A percentile compares a stretch with the other conserved stretches of the same genome.
Evolutionary conservation across 1,284 basidiomycete species (phyloP).

Genomic region (Naganishia albida): DNA sequence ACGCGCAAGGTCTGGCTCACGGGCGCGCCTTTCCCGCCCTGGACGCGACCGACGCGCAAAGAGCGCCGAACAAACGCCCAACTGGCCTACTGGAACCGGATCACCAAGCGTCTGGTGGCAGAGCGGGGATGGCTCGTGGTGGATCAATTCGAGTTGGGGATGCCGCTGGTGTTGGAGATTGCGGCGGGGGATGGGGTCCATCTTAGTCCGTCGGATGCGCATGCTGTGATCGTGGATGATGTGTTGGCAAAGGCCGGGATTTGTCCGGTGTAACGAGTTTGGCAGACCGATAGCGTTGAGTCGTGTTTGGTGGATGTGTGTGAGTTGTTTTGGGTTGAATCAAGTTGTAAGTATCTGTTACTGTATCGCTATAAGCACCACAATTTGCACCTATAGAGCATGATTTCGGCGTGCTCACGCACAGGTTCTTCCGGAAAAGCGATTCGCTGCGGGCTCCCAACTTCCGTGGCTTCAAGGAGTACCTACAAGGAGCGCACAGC

Average conservation of each 20-base stretch:
- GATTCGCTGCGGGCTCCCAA: too few species aligned
- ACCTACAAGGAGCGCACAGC: too few species aligned
- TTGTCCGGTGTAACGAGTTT: constrained; percentile 15
- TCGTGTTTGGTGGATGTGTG: too few species aligned
- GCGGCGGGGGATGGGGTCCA: constrained; percentile 16
- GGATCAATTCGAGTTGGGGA: constrained; percentile 20
- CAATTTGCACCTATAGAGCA: too few species aligned
- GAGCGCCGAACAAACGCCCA: constrained; percentile 24
- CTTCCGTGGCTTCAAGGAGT: too few species aligned
- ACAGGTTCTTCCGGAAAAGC: too few species aligned
- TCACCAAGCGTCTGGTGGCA: constrained; percentile 8
- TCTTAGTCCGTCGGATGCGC: constrained; percentile 19
- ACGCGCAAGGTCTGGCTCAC: constrained; percentile 22
- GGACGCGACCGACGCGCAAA: constrained; percentile 16
- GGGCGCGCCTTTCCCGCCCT: constrained; percentile 14
- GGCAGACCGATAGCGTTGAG: too few species aligned
- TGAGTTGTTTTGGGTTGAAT: too few species aligned
- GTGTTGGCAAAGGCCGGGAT: constrained; percentile 22
- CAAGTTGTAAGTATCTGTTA: too few species aligned
- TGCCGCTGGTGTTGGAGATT: constrained; percentile 23
- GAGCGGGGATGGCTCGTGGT: constrained; percentile 20
- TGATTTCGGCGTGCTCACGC: too few species aligned
- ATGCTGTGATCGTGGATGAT: constrained; percentile 17
- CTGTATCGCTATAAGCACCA: too few species aligned
- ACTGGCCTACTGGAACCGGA: constrained; percentile 22